Evolutionary conservation across 495 filamentous ascomycete genomes (phyloP).

Genomic region (Hypoxylon fragiforme): DNA sequence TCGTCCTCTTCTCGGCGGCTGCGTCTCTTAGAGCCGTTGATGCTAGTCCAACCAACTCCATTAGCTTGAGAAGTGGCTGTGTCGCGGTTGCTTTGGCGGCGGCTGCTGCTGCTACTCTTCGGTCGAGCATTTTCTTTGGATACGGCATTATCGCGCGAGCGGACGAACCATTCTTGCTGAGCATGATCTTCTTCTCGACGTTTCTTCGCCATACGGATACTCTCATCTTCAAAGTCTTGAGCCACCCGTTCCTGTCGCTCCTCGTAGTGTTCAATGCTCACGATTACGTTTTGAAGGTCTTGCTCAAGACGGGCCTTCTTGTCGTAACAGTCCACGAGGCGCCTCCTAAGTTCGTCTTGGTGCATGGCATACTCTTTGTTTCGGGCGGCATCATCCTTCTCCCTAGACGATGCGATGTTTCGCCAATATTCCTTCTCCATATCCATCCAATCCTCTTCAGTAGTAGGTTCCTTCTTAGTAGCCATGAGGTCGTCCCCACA

Average conservation of each 20-base stretch:
- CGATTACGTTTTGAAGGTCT: conserved; percentile 11
- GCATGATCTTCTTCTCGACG: conserved; percentile 27
- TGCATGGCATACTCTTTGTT: conserved; percentile 16
- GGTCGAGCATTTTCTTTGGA: conserved; percentile 19
- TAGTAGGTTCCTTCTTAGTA: conserved; percentile 17
- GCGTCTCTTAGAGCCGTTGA: conserved; percentile 33
- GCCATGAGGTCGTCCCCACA: conserved; percentile 28
- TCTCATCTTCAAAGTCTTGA: conserved; percentile 22
- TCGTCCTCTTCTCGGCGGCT: conserved; percentile 32
- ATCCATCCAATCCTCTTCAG: conserved; percentile 23
- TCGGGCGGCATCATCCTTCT: conserved; percentile 20
- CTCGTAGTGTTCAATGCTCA: conserved; percentile 20
- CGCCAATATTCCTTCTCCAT: conserved; percentile 29
- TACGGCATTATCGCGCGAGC: conserved; percentile 9
- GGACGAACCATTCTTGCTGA: conserved; percentile 22
- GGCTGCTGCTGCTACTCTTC: conserved; percentile 16
- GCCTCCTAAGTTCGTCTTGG: conserved; percentile 21
- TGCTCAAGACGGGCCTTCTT: conserved; percentile 12
- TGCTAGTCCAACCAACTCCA: conserved; percentile 33
- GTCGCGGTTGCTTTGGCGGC: conserved; percentile 19
- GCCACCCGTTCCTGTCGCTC: conserved; percentile 24
- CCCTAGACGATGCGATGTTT: conserved; percentile 17
- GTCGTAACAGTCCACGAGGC: conserved; percentile 25
- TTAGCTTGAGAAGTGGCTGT: conserved; percentile 15
- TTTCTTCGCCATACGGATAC: not conserved